Evolutionary conservation across 805 yeast species (phyloP).

Genomic region (Pichia gijzeniarum): DNA sequence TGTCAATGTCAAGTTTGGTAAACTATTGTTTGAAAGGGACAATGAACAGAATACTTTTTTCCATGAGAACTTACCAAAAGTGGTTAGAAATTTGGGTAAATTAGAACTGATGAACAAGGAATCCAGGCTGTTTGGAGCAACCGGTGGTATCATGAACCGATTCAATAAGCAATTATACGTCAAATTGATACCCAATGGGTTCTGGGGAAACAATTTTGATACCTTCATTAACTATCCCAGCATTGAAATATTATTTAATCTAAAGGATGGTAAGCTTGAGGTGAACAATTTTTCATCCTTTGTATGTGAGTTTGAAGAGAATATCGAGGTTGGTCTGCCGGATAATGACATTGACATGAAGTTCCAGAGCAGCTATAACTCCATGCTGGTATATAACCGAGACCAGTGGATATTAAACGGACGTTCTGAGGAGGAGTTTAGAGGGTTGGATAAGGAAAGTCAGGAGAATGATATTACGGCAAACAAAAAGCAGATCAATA

Average conservation of each 20-base stretch:
- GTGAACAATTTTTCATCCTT: slow-evolving; percentile 20
- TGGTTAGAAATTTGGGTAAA: slow-evolving; percentile 19
- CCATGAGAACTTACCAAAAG: slow-evolving; percentile 24
- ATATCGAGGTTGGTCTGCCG: slow-evolving; percentile 24
- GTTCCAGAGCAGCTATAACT: slow-evolving; percentile 27
- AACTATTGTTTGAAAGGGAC: slow-evolving; percentile 17
- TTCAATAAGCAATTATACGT: slow-evolving; percentile 26
- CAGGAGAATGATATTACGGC: slow-evolving; percentile 10
- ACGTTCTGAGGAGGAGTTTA: slow-evolving; percentile 1
- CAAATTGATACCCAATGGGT: slow-evolving; percentile 30
- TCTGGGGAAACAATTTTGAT: slow-evolving; percentile 14
- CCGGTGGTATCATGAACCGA: slow-evolving; percentile 27
- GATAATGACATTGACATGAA: slow-evolving; percentile 23
- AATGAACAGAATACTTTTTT: slow-evolving; percentile 16
- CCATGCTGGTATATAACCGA: slow-evolving; percentile 19
- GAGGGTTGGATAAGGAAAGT: slow-evolving; percentile 7
- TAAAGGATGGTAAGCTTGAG: slow-evolving; percentile 18
- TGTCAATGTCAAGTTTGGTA: slow-evolving; percentile 27
- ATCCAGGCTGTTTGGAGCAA: slow-evolving; percentile 23
- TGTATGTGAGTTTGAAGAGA: slow-evolving; percentile 26
- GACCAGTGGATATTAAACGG: slow-evolving; percentile 15
- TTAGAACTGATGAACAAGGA: slow-evolving; percentile 22
- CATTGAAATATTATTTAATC: slow-evolving; percentile 28
- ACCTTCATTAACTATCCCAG: slow-evolving; percentile 24
- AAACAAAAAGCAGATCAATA: slow-evolving; percentile 19